phyloP scores from a whole-genome alignment of 2,329 filamentous ascomycete genomes.

The Diaporthe destruens region DNA sequence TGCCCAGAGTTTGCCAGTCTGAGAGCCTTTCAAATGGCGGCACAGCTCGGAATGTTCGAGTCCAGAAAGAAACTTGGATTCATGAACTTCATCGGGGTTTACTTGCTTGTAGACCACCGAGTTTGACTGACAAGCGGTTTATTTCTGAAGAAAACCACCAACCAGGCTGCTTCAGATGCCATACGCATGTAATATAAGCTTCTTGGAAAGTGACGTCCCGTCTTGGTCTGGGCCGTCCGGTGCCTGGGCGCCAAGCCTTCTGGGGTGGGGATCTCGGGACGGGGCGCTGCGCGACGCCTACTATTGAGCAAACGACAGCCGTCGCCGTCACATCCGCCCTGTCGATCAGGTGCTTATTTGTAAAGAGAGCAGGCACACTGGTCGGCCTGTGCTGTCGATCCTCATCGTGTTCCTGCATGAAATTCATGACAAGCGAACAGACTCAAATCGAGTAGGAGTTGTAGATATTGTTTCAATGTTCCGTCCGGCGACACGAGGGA shows the following conservation, averaged over 20 bases:
- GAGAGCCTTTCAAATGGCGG: no score
- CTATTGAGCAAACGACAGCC: conserved; percentile 1
- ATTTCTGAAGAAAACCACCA: background rate
- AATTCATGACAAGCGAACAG: background rate
- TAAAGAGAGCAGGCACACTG: background rate
- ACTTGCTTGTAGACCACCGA: background rate
- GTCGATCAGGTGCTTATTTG: background rate
- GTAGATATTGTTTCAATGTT: no score
- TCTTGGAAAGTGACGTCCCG: background rate
- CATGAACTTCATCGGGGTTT: background rate
- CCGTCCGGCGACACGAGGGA: background rate
- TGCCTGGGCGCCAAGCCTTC: conserved; percentile 18
- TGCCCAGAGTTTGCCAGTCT: no score
- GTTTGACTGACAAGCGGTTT: background rate
- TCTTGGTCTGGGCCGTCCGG: conserved; percentile 1
- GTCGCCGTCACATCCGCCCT: background rate
- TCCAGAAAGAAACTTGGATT: background rate
- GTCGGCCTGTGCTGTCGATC: background rate
- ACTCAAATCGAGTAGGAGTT: background rate
- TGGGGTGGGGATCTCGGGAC: conserved; percentile 22
- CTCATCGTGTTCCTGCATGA: background rate
- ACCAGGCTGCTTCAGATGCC: background rate
- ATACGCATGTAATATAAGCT: background rate
- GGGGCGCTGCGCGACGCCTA: conserved; percentile 8
- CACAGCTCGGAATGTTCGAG: background rate